Conservation (phyloP, 345 rosid species). For the Eucalyptus cloeziana region DNA sequence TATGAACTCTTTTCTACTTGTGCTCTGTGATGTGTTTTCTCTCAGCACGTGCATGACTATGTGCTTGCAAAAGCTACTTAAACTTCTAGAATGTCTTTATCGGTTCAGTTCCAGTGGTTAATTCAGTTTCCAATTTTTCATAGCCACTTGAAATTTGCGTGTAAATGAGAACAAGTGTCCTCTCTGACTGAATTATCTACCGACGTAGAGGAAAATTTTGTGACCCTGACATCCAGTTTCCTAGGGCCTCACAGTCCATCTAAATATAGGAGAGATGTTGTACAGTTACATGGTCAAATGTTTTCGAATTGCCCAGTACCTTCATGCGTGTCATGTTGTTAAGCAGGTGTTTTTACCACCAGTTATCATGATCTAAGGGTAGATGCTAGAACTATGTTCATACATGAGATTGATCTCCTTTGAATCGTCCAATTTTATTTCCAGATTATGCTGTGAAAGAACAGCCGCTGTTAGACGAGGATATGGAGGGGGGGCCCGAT, state of each 20-base stretch:
- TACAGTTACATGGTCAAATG: not conserved
- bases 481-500: conserved; percentile 86
- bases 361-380: not conserved
- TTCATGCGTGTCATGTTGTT: not conserved
- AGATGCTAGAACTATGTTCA: not conserved
- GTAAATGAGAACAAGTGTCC: not conserved
- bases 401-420: not conserved
- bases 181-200: not conserved
- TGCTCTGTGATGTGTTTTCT: not conserved
- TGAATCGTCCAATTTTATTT: not conserved
- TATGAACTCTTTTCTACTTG: not conserved
- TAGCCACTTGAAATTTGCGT: not conserved
- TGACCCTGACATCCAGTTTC: not conserved
- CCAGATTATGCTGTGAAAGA: conserved; percentile 85
- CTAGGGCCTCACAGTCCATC: not conserved
- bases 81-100: not conserved
- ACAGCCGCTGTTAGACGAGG: conserved; percentile 55
- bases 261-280: not conserved
- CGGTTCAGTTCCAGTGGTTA: not conserved
- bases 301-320: not conserved
- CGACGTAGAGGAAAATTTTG: not conserved
- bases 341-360: not conserved
- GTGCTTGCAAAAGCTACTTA: not conserved
- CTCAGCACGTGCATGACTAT: not conserved
- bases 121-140: not conserved